Percentiles rank a stretch among this genome's conserved stretches.
Evolutionary conservation across 1,139 yeast genomes (phyloP).

Genomic region (Casaregolazyma suthepensis): DNA sequence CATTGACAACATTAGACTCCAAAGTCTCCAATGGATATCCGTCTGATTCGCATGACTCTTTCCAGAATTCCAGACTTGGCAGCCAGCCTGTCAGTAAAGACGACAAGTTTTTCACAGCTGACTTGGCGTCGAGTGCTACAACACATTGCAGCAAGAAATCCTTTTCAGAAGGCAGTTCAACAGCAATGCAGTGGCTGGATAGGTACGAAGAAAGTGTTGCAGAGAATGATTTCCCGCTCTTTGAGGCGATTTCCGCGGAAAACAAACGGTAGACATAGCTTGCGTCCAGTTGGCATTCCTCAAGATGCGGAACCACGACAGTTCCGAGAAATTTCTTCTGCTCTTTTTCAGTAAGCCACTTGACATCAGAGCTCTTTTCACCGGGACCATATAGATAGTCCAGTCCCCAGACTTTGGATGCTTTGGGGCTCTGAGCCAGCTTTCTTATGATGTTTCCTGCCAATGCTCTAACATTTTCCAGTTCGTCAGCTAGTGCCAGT

Average conservation of each 20-base stretch:
- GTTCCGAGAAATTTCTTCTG: constrained; percentile 43
- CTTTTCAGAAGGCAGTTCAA: constrained; percentile 43
- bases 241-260: constrained; percentile 20
- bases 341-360: constrained; percentile 58
- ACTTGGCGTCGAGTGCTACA: constrained; percentile 34
- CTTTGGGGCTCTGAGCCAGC: constrained; percentile 32
- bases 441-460: constrained; percentile 37
- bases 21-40: constrained; percentile 47
- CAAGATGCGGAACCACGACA: constrained; percentile 34
- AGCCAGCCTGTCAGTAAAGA: constrained; percentile 38
- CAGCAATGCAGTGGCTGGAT: constrained; percentile 44
- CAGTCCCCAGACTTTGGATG: constrained; percentile 35
- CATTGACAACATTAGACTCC: constrained; percentile 48
- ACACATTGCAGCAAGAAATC: constrained; percentile 35
- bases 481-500: constrained; percentile 25
- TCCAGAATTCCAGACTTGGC: constrained; percentile 41
- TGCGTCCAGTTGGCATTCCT: constrained; percentile 43
- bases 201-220: constrained; percentile 39
- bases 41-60: constrained; percentile 40
- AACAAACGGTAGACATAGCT: constrained; percentile 38
- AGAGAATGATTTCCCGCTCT: constrained; percentile 17
- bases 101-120: constrained; percentile 21
- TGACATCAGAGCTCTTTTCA: constrained; percentile 42
- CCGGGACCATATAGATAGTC: constrained; percentile 43
- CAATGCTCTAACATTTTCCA: constrained; percentile 36